These are phyloP conservation scores for Eucalyptus polybractea DNA, from an alignment of 345 rosid genomes.

Conservation along the genomic window DNA sequence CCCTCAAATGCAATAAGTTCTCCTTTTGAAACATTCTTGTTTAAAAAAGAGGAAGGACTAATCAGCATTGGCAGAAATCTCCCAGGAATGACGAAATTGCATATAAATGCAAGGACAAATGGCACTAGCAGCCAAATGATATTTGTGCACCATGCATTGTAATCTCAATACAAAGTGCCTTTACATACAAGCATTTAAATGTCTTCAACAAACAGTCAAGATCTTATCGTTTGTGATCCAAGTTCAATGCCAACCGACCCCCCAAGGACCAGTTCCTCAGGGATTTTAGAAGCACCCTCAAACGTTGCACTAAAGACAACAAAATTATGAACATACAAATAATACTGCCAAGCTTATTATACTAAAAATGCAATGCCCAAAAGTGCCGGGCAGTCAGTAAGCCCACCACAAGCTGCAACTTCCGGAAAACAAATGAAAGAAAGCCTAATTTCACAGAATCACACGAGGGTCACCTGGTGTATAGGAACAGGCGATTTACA, in stretches of 20 bases:
- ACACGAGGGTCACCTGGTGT: slow-evolving; percentile 36
- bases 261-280: neutral
- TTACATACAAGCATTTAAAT: neutral
- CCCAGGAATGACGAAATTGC: neutral
- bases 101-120: neutral
- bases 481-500: slow-evolving; percentile 62
- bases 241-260: neutral
- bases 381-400: neutral
- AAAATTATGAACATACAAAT: neutral
- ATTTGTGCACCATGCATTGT: neutral
- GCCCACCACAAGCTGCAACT: neutral
- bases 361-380: neutral
- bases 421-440: neutral
- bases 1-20: neutral
- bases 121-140: neutral
- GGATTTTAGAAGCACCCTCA: neutral
- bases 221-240: neutral
- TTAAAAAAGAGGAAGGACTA: neutral
- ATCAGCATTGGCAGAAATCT: neutral
- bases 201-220: neutral
- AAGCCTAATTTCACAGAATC: neutral
- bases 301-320: neutral
- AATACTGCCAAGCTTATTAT: neutral
- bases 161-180: neutral
- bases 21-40: neutral